Evolutionary conservation across 2,329 filamentous ascomycete species (phyloP), one percentile per base, ranked within the genome.

Genomic region (Hymenoscyphus albidus): DNA sequence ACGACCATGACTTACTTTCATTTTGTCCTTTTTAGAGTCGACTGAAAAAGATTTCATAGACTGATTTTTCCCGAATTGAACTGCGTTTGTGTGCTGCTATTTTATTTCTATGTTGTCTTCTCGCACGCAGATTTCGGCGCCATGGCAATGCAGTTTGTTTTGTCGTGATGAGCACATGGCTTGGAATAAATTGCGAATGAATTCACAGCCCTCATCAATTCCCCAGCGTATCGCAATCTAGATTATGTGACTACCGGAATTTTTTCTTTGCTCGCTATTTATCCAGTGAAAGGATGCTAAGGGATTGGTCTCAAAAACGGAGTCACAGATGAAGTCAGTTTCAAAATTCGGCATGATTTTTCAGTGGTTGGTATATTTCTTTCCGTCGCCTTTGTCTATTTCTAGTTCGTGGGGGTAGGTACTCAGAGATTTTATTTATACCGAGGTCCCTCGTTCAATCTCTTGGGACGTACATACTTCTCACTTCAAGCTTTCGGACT

Each of bases 111-210:
- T 18, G 18, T 10, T 18, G 7, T 18, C 3, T 51, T 51, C 18
- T 22, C 18, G 22, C 22, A 2, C n/a, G n/a, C 44, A 51, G 18
- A 22, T 51, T 18, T 57, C 61, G 61, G 61, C 61, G 35, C 35
- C 39, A 7, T 32, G 27, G 38, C 51, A 63, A 59, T 59, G 32
- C 44, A 63, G 27, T 55, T 39, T 60, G 18, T 9, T 54, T 18
- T 58, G 32, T 54, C 9, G 1, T 18, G n/a, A 51, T 56, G 63
- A 48, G 62, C 67, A 67, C 64, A 60, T 62, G 65, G 65, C 62
- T 55, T 51, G 48, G 65, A 64, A 63, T 66, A 67, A 60, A 69
- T 65, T 67, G 55, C 65, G 58, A 22, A 38, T 66, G 65, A 66
- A 67, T 62, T 66, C 39, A 56, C 18, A 1, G 56, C 31, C 5